Base-by-base conservation (phyloP, 129 eudicot genomes). In the Silybum marianum region DNA sequence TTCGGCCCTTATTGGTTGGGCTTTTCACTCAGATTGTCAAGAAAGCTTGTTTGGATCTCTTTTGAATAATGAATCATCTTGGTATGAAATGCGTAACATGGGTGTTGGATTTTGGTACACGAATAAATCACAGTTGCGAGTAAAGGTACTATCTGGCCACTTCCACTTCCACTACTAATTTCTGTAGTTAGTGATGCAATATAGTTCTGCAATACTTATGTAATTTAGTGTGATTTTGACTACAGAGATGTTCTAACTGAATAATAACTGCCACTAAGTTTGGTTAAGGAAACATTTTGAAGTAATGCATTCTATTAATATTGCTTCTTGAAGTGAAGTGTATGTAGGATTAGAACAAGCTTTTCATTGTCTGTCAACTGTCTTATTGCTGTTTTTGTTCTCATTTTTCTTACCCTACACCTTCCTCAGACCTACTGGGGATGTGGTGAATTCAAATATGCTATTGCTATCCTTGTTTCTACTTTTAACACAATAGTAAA, bases 1-100 rank as follows among this genome's bases (percentile, higher is more conserved):
- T 81, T 88, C 98, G 11, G 32, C 81, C 77, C 80, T 89, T 69
- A 88, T 90, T 40, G 95, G 86, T 30, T 96, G 98, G 99, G 99
- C 98, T 78, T 87, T 91, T 87, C 97, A 96, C 77, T 96, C 99
- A 74, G 99, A 96, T 82, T 96, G 98, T 80, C 99, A 88, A 88
- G 97, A 87, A 60, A 88, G 85, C 77, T 85, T 96, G 90, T 90
- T 89, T 79, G 86, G 73, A 83, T 85, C 98, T 71, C 78, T 96
- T 75, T 83, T 96, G 38, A 81, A 90, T 67, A 74, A 80, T 44
- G 98, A 88, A 74, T 87, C 99, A 66, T 88, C 93, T 73, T 96
- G 99, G 99, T 87, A 88, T 82, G 99, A 93, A 69, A 96, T 96
- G 99, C 93, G 93, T 63, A 89, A 85, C 72, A 72, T 93, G 78